Percentiles rank a stretch among this genome's conserved stretches.
Evolutionary conservation across 2,329 filamentous ascomycete genomes (phyloP).

Genomic region (Clathrospora elynae): DNA sequence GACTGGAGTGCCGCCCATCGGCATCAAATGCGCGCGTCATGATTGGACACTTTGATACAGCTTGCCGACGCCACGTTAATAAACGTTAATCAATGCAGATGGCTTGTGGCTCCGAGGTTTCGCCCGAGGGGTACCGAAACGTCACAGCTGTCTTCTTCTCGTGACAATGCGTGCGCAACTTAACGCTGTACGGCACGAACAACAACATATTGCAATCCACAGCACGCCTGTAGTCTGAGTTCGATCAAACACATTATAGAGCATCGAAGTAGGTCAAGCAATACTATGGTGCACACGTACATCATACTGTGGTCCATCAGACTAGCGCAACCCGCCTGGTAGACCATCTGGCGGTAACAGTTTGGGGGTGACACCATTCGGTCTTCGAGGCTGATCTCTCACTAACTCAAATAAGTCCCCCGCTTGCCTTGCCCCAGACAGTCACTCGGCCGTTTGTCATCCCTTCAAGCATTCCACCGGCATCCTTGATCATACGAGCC

Average conservation of each 20-base stretch:
- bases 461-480: too few species aligned
- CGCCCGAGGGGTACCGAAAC: conserved; percentile 15
- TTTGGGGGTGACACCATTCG: conserved; percentile 2
- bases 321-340: conserved; percentile 9
- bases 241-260: too few species aligned
- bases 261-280: too few species aligned
- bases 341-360: not conserved
- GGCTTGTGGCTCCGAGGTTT: conserved; percentile 9
- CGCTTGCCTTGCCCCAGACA: too few species aligned
- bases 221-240: too few species aligned
- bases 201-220: too few species aligned
- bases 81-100: conserved; percentile 17
- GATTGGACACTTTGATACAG: conserved; percentile 30
- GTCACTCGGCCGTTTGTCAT: too few species aligned
- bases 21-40: conserved; percentile 29
- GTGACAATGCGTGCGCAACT: too few species aligned
- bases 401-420: not conserved
- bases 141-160: too few species aligned
- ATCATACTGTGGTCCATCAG: not conserved
- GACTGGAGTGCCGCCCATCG: conserved; percentile 23
- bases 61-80: conserved; percentile 24
- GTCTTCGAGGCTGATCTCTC: conserved; percentile 2
- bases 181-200: too few species aligned
- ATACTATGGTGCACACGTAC: conserved; percentile 3
- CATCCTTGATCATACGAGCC: too few species aligned